Evolutionary conservation across 495 filamentous ascomycete species (phyloP).

Genomic region (Bryoglossum gracile): DNA sequence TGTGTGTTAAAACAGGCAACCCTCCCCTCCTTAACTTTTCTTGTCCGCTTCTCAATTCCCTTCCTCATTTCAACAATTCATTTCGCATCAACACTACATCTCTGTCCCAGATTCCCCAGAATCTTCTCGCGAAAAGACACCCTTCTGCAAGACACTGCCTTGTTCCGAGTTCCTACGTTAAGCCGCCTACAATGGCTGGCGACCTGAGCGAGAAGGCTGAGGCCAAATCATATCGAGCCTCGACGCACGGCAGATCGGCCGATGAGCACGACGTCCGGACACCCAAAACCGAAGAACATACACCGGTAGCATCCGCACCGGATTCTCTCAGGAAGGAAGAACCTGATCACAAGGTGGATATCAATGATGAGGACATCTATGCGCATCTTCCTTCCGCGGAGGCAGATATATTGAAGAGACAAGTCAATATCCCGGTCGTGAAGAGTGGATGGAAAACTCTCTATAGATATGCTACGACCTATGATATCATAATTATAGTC

Average conservation of each 20-base stretch:
- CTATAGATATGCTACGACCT: conserved; percentile 71
- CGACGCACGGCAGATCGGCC: conserved; percentile 20
- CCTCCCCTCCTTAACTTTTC: too few species aligned
- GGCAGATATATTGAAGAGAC: conserved; percentile 56
- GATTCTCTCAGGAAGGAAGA: conserved; percentile 40
- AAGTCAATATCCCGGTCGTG: conserved; percentile 61
- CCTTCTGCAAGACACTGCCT: too few species aligned
- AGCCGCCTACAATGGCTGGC: conserved; percentile 24
- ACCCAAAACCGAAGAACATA: conserved; percentile 4
- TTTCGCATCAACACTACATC: too few species aligned
- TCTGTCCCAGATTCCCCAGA: too few species aligned
- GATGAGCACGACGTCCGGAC: conserved; percentile 19
- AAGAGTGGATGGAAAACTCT: conserved; percentile 59
- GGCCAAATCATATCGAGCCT: conserved; percentile 1
- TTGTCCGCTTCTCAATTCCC: too few species aligned
- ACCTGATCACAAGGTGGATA: conserved; percentile 37
- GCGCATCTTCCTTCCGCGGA: conserved; percentile 56
- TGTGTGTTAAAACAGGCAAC: too few species aligned
- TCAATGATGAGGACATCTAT: conserved; percentile 42
- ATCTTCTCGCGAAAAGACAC: too few species aligned
- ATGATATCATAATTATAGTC: conserved; percentile 66
- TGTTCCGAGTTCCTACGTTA: too few species aligned
- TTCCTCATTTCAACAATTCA: too few species aligned
- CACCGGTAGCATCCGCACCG: neutral
- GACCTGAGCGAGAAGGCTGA: conserved; percentile 23